Base-by-base conservation (phyloP, 352 stramenopile genomes). In the Phytopythium mirpurense region DNA sequence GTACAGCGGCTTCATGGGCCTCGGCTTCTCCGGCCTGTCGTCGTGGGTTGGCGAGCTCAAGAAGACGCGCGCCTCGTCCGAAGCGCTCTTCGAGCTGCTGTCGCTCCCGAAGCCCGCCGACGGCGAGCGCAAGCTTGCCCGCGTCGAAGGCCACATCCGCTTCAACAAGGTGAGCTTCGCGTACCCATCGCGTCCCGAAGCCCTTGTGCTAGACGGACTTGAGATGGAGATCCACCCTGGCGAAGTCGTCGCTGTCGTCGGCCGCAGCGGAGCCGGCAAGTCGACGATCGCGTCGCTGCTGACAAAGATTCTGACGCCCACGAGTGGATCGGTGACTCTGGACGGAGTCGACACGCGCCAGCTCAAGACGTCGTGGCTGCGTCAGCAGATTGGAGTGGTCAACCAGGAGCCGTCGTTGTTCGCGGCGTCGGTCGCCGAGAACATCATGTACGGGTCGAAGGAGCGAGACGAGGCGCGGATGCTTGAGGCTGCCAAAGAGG, bases 1-100 rank as follows among this genome's bases (percentile, higher is more conserved):
- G 3, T 97, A 97, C 79, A 96, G 77, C 44, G 86, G 86, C 18
- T 93, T 96, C 52, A 94, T 97, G 73, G 86, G 82, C 26, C 72
- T 96, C 12, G 88, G 87, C 6, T 96, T 96, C 65, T 95, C 86
- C 16, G 75, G 79, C 0, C 65, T 97, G 12, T 90, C 86, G 27
- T 95, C 84, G 10, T 93, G 82, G 59, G 68, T 90, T 35, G 73
- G 85, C 19, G 82, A 96, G 43, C 69, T 94, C 38, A 83, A 74
- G 53, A 83, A 84, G 41, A 80, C 78, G 14, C 80, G 81, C 40
- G 78, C 87, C 54, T 86, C 82, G 29, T 93, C 81, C 1, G 66
- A 73, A 21, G 78, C 78, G 53, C 67, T 96, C 1, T 91, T 90
- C 48, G 59, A 78, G 12, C 48, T 96, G 49, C 51, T 96, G 40